Evolutionary conservation across 305 asterid species (phyloP).

Genomic region (Ruellia speciosa): DNA sequence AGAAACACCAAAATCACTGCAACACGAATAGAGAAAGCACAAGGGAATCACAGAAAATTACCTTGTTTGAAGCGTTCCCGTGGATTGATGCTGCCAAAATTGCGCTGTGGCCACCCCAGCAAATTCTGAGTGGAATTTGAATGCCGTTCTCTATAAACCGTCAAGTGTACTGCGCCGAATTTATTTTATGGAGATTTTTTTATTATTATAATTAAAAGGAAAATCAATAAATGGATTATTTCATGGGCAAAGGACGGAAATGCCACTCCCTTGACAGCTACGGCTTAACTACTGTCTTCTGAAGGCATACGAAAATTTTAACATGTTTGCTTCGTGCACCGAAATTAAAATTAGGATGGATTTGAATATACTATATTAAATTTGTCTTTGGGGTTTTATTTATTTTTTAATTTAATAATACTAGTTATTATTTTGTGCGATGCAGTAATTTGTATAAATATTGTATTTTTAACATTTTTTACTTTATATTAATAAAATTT

Average conservation of each 20-base stretch:
- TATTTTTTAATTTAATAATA: too few species aligned
- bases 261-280: background rate
- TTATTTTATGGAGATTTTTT: background rate
- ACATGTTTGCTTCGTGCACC: too few species aligned
- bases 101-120: background rate
- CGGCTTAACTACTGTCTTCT: too few species aligned
- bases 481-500: too few species aligned
- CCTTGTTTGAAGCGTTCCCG: slow-evolving; percentile 17
- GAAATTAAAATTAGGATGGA: too few species aligned
- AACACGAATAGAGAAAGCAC: background rate
- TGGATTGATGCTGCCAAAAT: background rate
- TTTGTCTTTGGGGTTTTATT: too few species aligned
- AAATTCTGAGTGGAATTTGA: slow-evolving; percentile 23
- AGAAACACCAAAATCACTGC: background rate
- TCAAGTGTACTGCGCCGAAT: slow-evolving; percentile 22
- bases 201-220: background rate
- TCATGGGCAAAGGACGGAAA: background rate
- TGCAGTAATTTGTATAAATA: too few species aligned
- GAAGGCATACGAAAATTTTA: too few species aligned
- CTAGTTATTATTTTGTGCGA: too few species aligned
- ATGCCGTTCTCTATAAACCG: slow-evolving; percentile 25
- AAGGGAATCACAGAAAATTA: slow-evolving; percentile 13
- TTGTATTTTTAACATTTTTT: too few species aligned
- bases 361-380: too few species aligned
- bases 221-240: background rate